Conservation (phyloP, 176 grass and related monocot genomes). For the Rhipidocladum racemiflorum region DNA sequence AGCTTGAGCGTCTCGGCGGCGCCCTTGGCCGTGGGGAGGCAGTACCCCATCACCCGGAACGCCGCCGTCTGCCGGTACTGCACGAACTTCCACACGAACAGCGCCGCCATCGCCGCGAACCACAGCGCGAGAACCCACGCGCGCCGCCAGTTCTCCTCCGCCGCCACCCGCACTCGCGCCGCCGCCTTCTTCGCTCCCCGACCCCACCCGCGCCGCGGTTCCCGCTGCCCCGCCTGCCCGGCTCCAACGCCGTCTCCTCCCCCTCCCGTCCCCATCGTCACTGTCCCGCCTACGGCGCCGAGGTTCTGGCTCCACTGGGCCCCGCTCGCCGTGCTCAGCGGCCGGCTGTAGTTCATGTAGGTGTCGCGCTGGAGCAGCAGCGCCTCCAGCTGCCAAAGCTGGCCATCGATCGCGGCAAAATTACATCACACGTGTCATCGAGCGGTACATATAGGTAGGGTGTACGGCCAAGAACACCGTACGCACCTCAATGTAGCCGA, state of each 20-base stretch:
- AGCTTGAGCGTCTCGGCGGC: slow-evolving; percentile 97
- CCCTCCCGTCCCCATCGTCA: neutral
- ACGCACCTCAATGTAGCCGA: slow-evolving; percentile 93
- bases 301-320: slow-evolving; percentile 98
- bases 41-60: slow-evolving; percentile 90
- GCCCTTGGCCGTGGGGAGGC: slow-evolving; percentile 83
- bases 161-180: slow-evolving; percentile 46
- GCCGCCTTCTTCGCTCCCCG: slow-evolving; percentile 25
- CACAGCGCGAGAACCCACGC: slow-evolving; percentile 75
- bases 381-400: slow-evolving; percentile 95
- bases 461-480: neutral
- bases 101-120: slow-evolving; percentile 51
- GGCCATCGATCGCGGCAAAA: neutral
- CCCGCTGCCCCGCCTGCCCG: neutral
- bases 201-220: slow-evolving; percentile 1
- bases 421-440: neutral
- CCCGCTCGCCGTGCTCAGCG: slow-evolving; percentile 82
- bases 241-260: neutral
- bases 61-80: slow-evolving; percentile 61
- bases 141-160: slow-evolving; percentile 85
- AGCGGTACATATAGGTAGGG: neutral
- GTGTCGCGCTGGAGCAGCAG: slow-evolving; percentile 91
- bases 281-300: slow-evolving; percentile 17
- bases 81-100: slow-evolving; percentile 92
- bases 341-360: slow-evolving; percentile 98